Evolutionary conservation across 202 grass and related monocot genomes (phyloP), one percentile per base, ranked within the genome.

Genomic region (Digitaria exilis): DNA sequence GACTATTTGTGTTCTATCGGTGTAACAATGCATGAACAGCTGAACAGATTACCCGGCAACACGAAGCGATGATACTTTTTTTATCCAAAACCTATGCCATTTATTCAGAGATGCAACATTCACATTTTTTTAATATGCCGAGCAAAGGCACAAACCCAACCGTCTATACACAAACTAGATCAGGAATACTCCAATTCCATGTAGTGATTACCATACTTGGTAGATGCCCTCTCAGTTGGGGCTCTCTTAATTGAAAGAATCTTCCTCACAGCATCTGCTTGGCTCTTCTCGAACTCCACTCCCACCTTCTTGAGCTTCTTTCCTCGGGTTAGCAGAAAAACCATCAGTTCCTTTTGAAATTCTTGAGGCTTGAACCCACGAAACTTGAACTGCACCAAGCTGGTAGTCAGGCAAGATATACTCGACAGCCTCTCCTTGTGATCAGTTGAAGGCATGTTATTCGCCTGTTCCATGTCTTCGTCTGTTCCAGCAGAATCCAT

Each of bases 331-430:
- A 90, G 46, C 26, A 90, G 54, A 45, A 62, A 70, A 42, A 55
- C 10, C 1, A 87, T 15, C 42, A 90, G 75, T 6, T 69, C 39
- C 69, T 76, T 56, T 42, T 75, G 69, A 55, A 80, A 90, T 21
- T 45, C 21, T 80, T 64, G 25, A 80, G 80, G 45, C 54, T 55
- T 84, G 44, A 90, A 84, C 74, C 62, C 75, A 25, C 69, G 32
- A 80, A 87, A 87, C 26, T 10, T 87, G 80, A 87, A 64, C 17
- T 84, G 28, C 45, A 22, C 26, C 69, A 90, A 69, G 54, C 84
- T 79, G 54, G 42, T 24, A 42, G 62, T 56, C 32, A 90, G 69
- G 75, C 88, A 90, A 25, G 68, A 24, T 65, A 73, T 62, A 60
- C 83, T 76, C 15, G 69, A 11, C 64, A 90, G 26, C 84, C 48